Evolutionary conservation across 75 land plant genomes (phyloP).

Genomic region (Selaginella tamariscina): DNA sequence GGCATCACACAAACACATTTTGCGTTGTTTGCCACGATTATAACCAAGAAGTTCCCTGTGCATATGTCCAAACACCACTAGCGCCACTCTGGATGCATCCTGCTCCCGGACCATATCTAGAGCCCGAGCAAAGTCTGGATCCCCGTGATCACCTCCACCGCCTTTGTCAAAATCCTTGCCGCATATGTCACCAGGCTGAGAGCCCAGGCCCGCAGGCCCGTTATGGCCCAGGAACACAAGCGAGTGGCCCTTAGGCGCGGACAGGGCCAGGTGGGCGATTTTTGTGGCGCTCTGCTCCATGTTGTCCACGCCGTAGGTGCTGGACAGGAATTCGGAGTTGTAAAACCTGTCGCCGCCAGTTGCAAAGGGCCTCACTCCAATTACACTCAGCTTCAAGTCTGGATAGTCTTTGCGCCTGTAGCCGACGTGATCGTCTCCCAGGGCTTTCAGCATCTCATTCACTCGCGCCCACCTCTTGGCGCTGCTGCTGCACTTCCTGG

Average conservation of each 20-base stretch:
- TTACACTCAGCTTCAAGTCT: not conserved
- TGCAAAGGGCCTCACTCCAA: not conserved
- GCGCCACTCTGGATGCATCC: not conserved
- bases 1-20: not conserved
- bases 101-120: not conserved
- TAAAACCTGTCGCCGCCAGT: not conserved
- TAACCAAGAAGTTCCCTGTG: not conserved
- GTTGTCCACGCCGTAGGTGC: not conserved
- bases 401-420: not conserved
- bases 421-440: not conserved
- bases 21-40: not conserved
- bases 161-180: not conserved
- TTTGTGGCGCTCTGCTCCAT: not conserved
- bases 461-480: too few species aligned
- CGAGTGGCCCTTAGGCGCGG: not conserved
- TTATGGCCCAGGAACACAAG: not conserved
- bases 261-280: not conserved
- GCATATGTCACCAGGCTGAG: not conserved
- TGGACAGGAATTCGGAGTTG: not conserved
- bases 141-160: not conserved
- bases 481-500: not conserved
- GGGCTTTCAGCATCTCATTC: not conserved
- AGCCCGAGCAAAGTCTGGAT: not conserved
- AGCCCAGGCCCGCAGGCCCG: not conserved
- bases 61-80: not conserved